A percentile compares a stretch with the other conserved stretches of the same genome.
These are phyloP conservation scores for Cadophora sp. DNA, from an alignment of 2,329 filamentous ascomycete species.

Conservation along the genomic window DNA sequence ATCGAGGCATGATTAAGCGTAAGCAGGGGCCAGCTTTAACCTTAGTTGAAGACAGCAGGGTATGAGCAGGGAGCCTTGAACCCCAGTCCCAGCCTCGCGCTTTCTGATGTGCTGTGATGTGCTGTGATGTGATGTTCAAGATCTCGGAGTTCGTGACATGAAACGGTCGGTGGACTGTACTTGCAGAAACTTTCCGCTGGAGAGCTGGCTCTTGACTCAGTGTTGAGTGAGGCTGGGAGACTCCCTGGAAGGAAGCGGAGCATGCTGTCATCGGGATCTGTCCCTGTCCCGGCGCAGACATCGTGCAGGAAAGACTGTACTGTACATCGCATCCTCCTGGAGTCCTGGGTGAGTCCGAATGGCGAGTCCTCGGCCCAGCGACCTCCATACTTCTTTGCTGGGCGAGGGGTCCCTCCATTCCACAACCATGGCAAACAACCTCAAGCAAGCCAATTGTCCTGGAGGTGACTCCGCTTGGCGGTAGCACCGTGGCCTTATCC, in stretches of 20 bases:
- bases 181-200: conserved; percentile 1
- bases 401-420: not conserved
- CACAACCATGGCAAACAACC: conserved; percentile 10
- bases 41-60: not conserved
- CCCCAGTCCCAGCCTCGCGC: conserved; percentile 11
- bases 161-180: conserved; percentile 2
- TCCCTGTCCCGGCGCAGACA: conserved; percentile 8
- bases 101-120: no score
- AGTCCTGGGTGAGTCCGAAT: conserved; percentile 4
- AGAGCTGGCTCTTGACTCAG: not conserved
- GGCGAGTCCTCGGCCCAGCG: conserved; percentile 2
- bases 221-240: no score
- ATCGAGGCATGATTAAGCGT: conserved; percentile 9
- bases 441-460: conserved; percentile 7
- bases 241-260: not conserved
- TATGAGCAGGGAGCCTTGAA: not conserved
- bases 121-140: not conserved
- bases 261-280: not conserved
- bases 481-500: not conserved
- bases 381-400: conserved; percentile 6
- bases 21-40: not conserved
- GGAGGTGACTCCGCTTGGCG: not conserved
- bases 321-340: not conserved
- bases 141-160: conserved; percentile 15
- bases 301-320: no score